These are phyloP conservation scores for Podila verticillata DNA, from an alignment of 192 early-diverging fungal species.

Conservation along the genomic window DNA sequence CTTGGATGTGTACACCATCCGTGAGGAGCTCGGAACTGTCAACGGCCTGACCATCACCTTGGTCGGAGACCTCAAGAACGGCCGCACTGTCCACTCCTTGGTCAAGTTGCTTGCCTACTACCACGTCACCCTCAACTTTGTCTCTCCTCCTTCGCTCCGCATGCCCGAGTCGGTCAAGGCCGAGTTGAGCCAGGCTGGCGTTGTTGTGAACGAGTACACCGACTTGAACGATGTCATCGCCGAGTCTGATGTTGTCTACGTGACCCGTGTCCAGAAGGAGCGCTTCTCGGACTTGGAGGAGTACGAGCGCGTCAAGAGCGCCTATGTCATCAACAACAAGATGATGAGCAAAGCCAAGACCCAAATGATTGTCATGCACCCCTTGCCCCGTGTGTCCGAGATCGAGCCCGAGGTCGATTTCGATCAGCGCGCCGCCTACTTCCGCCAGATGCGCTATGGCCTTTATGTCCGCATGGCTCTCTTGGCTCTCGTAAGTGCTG, in stretches of 20 bases:
- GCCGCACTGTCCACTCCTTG: constrained; percentile 96
- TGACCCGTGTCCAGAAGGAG: constrained; percentile 97
- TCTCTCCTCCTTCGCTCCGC: constrained; percentile 79
- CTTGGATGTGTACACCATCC: constrained; percentile 83
- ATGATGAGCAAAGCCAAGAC: constrained; percentile 87
- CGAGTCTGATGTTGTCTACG: constrained; percentile 94
- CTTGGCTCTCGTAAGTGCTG: constrained; percentile 78
- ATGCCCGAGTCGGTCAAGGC: constrained; percentile 90
- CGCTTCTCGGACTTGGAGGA: constrained; percentile 81
- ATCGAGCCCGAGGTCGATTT: constrained; percentile 98
- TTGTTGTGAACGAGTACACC: constrained; percentile 63
- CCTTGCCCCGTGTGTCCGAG: constrained; percentile 93
- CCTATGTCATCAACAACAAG: constrained; percentile 90
- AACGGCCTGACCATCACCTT: constrained; percentile 95
- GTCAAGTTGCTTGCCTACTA: constrained; percentile 90
- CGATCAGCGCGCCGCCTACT: constrained; percentile 97
- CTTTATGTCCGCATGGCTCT: constrained; percentile 98
- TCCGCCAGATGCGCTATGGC: constrained; percentile 98
- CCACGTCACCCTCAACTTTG: constrained; percentile 94
- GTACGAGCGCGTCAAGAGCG: constrained; percentile 81
- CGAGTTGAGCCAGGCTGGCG: constrained; percentile 61
- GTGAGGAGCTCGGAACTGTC: constrained; percentile 94
- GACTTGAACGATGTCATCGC: constrained; percentile 84
- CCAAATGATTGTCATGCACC: constrained; percentile 99
- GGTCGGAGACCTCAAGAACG: constrained; percentile 97